These are phyloP conservation scores for Triangularia setosa DNA, from an alignment of 2,329 filamentous ascomycete genomes.

Conservation along the genomic window DNA sequence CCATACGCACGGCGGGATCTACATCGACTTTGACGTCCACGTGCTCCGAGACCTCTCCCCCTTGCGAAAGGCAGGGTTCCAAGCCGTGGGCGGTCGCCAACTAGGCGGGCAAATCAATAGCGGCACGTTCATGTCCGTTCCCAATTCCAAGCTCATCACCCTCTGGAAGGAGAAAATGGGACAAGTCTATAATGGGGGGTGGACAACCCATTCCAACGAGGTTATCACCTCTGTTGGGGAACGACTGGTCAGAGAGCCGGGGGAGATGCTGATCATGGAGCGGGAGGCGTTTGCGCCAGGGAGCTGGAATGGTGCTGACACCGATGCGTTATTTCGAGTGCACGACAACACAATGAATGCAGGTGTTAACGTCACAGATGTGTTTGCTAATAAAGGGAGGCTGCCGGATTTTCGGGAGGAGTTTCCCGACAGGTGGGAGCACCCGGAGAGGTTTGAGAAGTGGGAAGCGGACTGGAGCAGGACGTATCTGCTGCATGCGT, in stretches of 20 bases:
- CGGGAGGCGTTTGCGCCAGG: slow-evolving; percentile 1
- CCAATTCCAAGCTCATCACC: not conserved
- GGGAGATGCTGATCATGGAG: slow-evolving; percentile 6
- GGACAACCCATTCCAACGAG: slow-evolving; percentile 4
- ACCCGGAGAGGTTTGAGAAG: slow-evolving; percentile 4
- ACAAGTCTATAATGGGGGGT: not conserved
- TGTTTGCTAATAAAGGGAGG: not conserved
- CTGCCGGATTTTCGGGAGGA: not conserved
- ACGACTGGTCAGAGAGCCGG: not conserved
- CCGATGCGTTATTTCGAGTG: not conserved
- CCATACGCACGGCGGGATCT: slow-evolving; percentile 7
- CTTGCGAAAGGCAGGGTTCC: not conserved
- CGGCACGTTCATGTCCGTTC: not conserved
- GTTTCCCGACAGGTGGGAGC: not conserved
- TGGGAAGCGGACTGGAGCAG: slow-evolving; percentile 2
- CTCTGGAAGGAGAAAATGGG: not conserved
- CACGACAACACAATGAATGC: not conserved
- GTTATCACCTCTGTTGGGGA: not conserved
- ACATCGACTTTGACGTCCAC: slow-evolving; percentile 14
- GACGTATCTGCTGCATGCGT: slow-evolving; percentile 12
- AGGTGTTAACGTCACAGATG: not conserved
- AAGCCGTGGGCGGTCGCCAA: not conserved
- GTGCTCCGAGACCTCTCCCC: not conserved
- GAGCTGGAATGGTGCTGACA: not conserved
- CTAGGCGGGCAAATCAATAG: not conserved